These are phyloP conservation scores for Oryza glaberrima DNA, from an alignment of 176 grass and related monocot genomes.

Conservation along the genomic window DNA sequence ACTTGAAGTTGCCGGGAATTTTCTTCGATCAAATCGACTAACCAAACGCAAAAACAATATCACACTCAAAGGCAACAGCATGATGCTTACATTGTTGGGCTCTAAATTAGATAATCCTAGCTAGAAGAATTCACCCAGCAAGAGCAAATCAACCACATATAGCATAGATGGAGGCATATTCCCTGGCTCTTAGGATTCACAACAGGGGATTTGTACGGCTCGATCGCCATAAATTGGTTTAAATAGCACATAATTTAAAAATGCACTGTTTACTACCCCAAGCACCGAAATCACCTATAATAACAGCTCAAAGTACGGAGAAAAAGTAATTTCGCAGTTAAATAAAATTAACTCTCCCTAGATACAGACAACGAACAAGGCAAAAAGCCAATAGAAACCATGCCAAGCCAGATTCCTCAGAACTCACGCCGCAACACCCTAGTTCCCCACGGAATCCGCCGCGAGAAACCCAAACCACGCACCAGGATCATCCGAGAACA, in stretches of 20 bases:
- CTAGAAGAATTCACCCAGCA: background rate
- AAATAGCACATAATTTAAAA: slow-evolving; percentile 7
- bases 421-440: background rate
- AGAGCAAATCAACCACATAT: background rate
- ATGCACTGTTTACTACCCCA: background rate
- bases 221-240: background rate
- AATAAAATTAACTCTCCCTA: slow-evolving; percentile 12
- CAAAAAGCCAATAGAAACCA: background rate
- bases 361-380: background rate
- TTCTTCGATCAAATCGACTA: slow-evolving; percentile 5
- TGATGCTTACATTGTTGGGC: background rate
- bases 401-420: background rate
- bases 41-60: background rate
- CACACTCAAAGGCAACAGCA: background rate
- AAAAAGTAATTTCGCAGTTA: background rate
- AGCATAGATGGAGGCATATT: slow-evolving; percentile 4
- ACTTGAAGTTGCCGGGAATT: slow-evolving; percentile 44
- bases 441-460: background rate
- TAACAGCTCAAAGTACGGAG: background rate
- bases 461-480: slow-evolving; percentile 18
- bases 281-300: slow-evolving; percentile 23
- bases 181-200: background rate
- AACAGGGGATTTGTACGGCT: background rate
- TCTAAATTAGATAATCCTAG: slow-evolving; percentile 1
- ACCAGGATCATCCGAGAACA: background rate